These are phyloP conservation scores for Leccinum arenicola DNA, from an alignment of 768 basidiomycete genomes.

Conservation along the genomic window DNA sequence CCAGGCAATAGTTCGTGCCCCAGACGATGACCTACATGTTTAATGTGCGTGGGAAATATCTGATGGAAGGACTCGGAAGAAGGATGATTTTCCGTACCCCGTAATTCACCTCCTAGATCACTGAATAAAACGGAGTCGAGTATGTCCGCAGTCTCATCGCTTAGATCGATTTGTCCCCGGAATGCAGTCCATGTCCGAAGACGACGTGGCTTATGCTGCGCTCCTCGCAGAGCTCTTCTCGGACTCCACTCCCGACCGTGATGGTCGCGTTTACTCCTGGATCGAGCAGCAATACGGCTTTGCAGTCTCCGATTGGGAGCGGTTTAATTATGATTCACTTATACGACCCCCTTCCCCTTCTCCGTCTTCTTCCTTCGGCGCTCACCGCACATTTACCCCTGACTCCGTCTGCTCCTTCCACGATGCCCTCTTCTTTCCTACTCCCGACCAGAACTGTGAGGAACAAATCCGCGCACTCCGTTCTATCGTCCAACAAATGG, in stretches of 20 bases:
- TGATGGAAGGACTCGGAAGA: too few relatives aligned
- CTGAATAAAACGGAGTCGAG: slow-evolving; percentile 21
- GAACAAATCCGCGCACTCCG: slow-evolving; percentile 32
- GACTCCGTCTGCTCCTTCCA: slow-evolving; percentile 28
- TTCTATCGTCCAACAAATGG: slow-evolving; percentile 37
- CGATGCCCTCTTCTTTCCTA: slow-evolving; percentile 35
- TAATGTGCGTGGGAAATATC: too few relatives aligned
- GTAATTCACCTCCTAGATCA: neutral
- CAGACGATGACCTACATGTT: too few relatives aligned
- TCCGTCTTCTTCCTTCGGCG: slow-evolving; percentile 31
- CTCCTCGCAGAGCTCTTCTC: slow-evolving; percentile 28
- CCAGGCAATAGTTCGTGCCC: too few relatives aligned
- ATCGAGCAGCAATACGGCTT: slow-evolving; percentile 36
- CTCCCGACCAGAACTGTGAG: slow-evolving; percentile 16
- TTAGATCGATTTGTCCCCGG: slow-evolving; percentile 5
- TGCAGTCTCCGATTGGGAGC: slow-evolving; percentile 25
- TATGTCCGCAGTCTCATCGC: neutral
- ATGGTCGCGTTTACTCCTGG: slow-evolving; percentile 32
- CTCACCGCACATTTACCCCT: slow-evolving; percentile 15
- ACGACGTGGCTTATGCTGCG: slow-evolving; percentile 29
- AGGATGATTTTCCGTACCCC: neutral
- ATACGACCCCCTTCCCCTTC: slow-evolving; percentile 25
- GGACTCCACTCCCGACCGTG: slow-evolving; percentile 20
- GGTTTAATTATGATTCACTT: neutral
- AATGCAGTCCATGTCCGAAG: slow-evolving; percentile 27